Base-by-base conservation (phyloP, 139 green algal species). In the Bryopsis sp. region DNA sequence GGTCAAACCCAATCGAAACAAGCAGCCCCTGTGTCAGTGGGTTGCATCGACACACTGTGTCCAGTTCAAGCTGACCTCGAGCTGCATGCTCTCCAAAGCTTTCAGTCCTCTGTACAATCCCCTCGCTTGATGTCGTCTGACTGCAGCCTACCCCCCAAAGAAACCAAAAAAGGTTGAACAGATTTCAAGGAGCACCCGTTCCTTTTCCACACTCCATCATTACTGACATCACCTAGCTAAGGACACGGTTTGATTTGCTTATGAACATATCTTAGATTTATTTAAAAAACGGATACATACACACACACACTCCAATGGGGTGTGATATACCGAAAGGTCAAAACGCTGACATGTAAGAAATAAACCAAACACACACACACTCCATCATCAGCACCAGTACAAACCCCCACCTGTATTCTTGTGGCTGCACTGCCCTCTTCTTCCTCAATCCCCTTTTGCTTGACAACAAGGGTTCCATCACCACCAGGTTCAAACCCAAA, bases 381-480 rank as follows among this genome's bases (percentile, higher is more conserved):
- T n/a, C n/a, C n/a, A n/a, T n/a, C n/a, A n/a, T n/a, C n/a, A n/a
- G n/a, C n/a, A n/a, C n/a, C n/a, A n/a, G n/a, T n/a, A n/a, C n/a
- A n/a, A n/a, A 24, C 28, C 6, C 59, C 5, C 33, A 47, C 59
- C 31, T 67, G 59, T 24, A 67, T 67, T 67, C 33, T 67, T 24
- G 33, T 47, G 11, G 33, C 59, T 39, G 59, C 59, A 39, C 19
- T 67, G 7, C 5, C 59, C 7, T 67, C 7, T 47, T 67, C 24
- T 47, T 46, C 28, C 5, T n/a, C 31, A 5, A 33, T 46, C 33
- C 59, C 28, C 11, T 67, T 15, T 19, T 29, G 7, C 59, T 67
- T 54, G 15, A 54, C 59, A 26, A 67, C 24, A 33, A 31, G 39
- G 59, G 5, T 47, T 7, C 59, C 59, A 46, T 67, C 59, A 26